Percentiles rank a stretch among this genome's conserved stretches.
phyloP scores from a whole-genome alignment of 2,329 filamentous ascomycete species.

The Xylaria sp. region DNA sequence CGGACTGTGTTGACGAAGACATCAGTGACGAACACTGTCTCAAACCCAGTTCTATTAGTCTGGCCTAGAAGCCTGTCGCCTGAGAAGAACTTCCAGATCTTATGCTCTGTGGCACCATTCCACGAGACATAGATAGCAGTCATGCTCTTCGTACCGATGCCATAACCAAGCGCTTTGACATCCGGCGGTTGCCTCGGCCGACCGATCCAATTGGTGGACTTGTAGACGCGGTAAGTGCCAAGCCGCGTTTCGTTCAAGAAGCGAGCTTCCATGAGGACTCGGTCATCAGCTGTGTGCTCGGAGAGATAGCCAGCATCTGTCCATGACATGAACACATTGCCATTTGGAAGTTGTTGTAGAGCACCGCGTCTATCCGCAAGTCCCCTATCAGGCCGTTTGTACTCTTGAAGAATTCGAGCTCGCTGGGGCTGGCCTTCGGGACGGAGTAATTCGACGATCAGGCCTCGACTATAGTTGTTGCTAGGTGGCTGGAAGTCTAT shows the following conservation, averaged over 20 bases:
- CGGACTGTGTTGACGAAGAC: not conserved
- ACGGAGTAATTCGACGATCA: conserved; percentile 23
- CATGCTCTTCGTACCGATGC: conserved; percentile 16
- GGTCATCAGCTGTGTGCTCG: conserved; percentile 18
- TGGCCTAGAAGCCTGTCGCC: conserved; percentile 17
- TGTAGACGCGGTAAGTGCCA: conserved; percentile 21
- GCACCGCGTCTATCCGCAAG: conserved; percentile 18
- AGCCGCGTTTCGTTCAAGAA: conserved; percentile 21
- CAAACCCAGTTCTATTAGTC: conserved; percentile 25
- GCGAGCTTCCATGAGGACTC: conserved; percentile 21
- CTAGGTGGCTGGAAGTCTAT: conserved; percentile 19
- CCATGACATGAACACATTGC: conserved; percentile 24
- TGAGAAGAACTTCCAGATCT: conserved; percentile 24
- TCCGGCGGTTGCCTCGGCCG: conserved; percentile 22
- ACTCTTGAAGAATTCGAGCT: conserved; percentile 24
- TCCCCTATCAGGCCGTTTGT: conserved; percentile 22
- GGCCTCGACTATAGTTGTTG: conserved; percentile 20
- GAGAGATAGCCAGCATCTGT: conserved; percentile 27
- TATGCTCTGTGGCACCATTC: conserved; percentile 29
- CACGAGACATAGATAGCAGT: conserved; percentile 27
- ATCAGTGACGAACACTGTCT: conserved; percentile 27
- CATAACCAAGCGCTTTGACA: conserved; percentile 20
- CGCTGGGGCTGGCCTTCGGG: conserved; percentile 14
- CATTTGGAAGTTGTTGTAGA: conserved; percentile 15
- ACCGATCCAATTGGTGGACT: conserved; percentile 25